Base-by-base conservation (phyloP, 2,329 filamentous ascomycete species). In the Colletotrichum sp. region DNA sequence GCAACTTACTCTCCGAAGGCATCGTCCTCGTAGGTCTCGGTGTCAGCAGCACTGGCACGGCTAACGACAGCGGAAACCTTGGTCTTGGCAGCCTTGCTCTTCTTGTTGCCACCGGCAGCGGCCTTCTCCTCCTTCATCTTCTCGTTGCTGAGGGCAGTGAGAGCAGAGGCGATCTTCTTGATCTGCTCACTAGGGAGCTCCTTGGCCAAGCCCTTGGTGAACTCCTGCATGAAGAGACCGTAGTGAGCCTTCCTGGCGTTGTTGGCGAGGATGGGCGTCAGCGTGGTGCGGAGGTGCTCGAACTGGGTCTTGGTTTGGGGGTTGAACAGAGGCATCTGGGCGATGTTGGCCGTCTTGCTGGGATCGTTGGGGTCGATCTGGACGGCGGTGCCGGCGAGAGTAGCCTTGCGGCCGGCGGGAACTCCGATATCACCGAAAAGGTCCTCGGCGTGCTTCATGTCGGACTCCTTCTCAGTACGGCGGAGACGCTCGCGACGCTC, bases 71-170 rank as follows among this genome's bases (percentile, higher is more conserved):
- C 89, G 8, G 92, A 94, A 21, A 95, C 92, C 92, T 99, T 99
- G 52, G 94, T 98, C 92, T 99, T 99, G 77, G 95, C 94, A 6
- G 96, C 96, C 91, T 99, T 99, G 80, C 90, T 93, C 92, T 99
- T 99, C 94, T 99, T 99, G 82, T 94, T 95, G 71, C 95, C 93
- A 90, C 98, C 98, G 79, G 98, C 95, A 5, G 95, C 92, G 6
- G 94, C 93, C 91, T 99, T 98, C 91, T 99, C 97, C 86, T 98
- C 96, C 89, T 96, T 98, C 94, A 99, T 94, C 91, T 98, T 98
- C 91, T 99, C 97, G 84, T 99, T 99, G 84, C 95, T 92, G 72
- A 98, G 90, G 7, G 96, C 94, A n/a, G 96, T 98, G 82, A 99
- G 87, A 7, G 92, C 91, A 85, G 95, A 98, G 15, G 95, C 92